These are phyloP conservation scores for Pichia sp. DNA, from an alignment of 1,139 yeast genomes.

Conservation along the genomic window DNA sequence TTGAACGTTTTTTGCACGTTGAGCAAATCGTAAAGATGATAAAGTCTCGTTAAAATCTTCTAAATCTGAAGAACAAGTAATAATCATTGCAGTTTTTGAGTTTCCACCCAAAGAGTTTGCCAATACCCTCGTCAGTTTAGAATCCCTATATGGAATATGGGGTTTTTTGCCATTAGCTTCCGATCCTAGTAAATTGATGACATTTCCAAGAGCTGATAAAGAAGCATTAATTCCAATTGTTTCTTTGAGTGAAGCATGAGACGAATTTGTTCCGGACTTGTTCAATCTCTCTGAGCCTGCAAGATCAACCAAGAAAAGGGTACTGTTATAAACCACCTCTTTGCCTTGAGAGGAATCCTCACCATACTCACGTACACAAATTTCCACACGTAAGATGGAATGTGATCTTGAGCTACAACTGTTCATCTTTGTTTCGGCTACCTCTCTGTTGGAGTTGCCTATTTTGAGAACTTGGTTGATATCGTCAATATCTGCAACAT, in stretches of 20 bases:
- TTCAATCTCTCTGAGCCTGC: constrained; percentile 90
- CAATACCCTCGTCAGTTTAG: constrained; percentile 75
- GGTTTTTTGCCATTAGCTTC: constrained; percentile 27
- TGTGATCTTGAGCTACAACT: constrained; percentile 77
- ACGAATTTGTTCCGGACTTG: constrained; percentile 76
- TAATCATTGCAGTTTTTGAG: constrained; percentile 72
- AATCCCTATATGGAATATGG: constrained; percentile 74
- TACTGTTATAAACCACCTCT: constrained; percentile 53
- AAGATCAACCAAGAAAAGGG: constrained; percentile 72
- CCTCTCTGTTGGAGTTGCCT: constrained; percentile 56
- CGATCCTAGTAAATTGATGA: constrained; percentile 65
- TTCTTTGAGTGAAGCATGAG: constrained; percentile 58
- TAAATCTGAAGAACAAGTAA: constrained; percentile 72
- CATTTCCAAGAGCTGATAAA: constrained; percentile 74
- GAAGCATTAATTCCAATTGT: constrained; percentile 82
- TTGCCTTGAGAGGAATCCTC: background rate
- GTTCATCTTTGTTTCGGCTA: constrained; percentile 69
- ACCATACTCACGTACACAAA: constrained; percentile 43
- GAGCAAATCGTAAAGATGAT: constrained; percentile 76
- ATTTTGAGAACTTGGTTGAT: constrained; percentile 51
- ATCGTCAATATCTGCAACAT: constrained; percentile 58
- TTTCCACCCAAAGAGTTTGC: constrained; percentile 89
- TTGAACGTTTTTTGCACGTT: constrained; percentile 55
- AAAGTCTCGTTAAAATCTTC: constrained; percentile 65
- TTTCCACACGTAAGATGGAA: constrained; percentile 57